Base-by-base conservation (phyloP, 2,329 filamentous ascomycete species). In the Plenodomus biglobosus region DNA sequence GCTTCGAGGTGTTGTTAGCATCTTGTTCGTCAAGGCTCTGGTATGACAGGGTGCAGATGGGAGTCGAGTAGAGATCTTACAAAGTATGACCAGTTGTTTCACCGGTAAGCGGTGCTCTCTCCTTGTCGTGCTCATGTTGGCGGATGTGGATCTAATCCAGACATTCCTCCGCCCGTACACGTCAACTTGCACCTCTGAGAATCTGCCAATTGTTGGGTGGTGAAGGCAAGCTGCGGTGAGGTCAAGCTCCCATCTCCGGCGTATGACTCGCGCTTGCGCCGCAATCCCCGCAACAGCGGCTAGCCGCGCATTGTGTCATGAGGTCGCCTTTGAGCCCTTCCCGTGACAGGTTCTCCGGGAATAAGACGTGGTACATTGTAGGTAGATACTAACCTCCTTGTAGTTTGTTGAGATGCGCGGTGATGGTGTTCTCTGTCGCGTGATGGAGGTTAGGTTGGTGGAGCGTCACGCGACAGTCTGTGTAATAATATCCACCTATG, bases 1-100 rank as follows among this genome's bases (percentile, higher is more conserved):
- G 90, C 91, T 95, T 62, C n/a, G 42, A 53, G 15, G 44, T 44
- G 17, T 53, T 55, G 50, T 42, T 21, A 35, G 16, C 11, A 36
- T 32, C 6, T 10, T 11, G 27, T 32, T 32, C 27, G 6, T 11
- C 3, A 6, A 15, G 27, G 3, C 27, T 8, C 27, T 32, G 27
- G 6, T 32, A 32, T 32, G 27, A n/a, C n/a, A 18, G 5, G 16
- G 15, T 21, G 17, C 38, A 36, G 40, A 21, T 18, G 19, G 32
- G 38, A 18, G 42, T 38, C 20, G 19, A n/a, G 35, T 5, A 30
- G 3, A 38, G 13, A 35, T 44, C 53, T 15, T 61, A 73, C 72
- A 69, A 13, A 74, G 65, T 44, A 73, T 72, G 10, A 65, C 61
- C 57, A 74, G 62, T 52, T 74, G 72, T 51, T 69, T 66, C 27